phyloP scores from a whole-genome alignment of 495 filamentous ascomycete genomes.

The Aspergillus kassunensis region DNA sequence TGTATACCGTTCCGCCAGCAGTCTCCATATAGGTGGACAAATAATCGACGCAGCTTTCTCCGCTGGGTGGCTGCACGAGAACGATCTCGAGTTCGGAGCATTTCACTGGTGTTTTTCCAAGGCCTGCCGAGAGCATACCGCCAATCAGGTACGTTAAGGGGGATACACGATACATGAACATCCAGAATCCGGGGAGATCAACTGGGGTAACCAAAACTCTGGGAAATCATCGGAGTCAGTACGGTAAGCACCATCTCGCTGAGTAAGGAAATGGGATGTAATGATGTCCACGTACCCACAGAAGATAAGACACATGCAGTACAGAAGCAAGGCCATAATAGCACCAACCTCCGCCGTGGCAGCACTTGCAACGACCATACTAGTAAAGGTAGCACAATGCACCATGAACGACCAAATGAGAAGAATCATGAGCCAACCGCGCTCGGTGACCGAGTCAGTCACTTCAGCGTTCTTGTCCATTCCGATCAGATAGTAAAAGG shows the following conservation, averaged over 20 bases:
- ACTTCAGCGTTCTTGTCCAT: slow-evolving; percentile 40
- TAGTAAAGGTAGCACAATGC: neutral
- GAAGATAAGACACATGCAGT: slow-evolving; percentile 55
- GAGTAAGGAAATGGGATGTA: slow-evolving; percentile 22
- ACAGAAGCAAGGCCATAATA: slow-evolving; percentile 23
- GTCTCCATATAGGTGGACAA: slow-evolving; percentile 45
- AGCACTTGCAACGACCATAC: neutral
- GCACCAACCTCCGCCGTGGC: neutral
- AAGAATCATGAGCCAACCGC: slow-evolving; percentile 49
- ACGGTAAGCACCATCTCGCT: slow-evolving; percentile 54
- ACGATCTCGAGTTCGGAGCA: slow-evolving; percentile 58
- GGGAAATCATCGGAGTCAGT: slow-evolving; percentile 27
- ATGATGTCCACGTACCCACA: slow-evolving; percentile 37
- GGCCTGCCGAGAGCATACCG: slow-evolving; percentile 56
- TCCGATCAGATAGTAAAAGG: slow-evolving; percentile 60
- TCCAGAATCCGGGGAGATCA: slow-evolving; percentile 71
- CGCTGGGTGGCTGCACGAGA: slow-evolving; percentile 45
- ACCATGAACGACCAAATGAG: slow-evolving; percentile 20
- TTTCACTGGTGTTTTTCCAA: slow-evolving; percentile 52
- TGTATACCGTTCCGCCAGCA: slow-evolving; percentile 51
- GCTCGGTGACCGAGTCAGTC: slow-evolving; percentile 32
- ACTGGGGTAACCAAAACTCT: slow-evolving; percentile 62
- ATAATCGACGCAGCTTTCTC: slow-evolving; percentile 55
- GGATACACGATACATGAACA: slow-evolving; percentile 76
- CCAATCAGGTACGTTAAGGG: slow-evolving; percentile 69